Evolutionary conservation across 2,329 filamentous ascomycete species (phyloP), one percentile per base, ranked within the genome.

Genomic region (Cyphellophora europaea): DNA sequence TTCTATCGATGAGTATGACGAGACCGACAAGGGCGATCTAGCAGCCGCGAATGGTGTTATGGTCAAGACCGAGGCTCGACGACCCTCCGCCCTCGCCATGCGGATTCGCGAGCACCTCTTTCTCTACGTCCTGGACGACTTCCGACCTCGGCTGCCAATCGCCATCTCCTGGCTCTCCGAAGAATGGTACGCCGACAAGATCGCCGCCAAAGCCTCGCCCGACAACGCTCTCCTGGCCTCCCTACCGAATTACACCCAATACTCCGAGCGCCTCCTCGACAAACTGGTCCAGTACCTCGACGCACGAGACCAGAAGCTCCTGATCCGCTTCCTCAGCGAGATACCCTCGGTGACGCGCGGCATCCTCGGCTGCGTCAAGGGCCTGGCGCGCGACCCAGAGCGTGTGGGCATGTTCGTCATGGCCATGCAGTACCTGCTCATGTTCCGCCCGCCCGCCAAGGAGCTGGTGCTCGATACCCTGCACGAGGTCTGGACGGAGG

Each of bases 101-200:
- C 71, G 71, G 5, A 86, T 96, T 45, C 77, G 91, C 34, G 82
- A 93, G 48, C 71, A 77, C 5, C 65, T 98, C 2, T 91, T 87
- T 58, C 71, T 75, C 35, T 95, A 93, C 55, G 74, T 96, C 31
- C 74, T 96, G 43, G 86, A 93, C 44, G 89, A 96, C 54, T 98
- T 94, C 62, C 78, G 89, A 36, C 79, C 74, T 43, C 79, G 91
- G 28, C 88, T 96, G 43, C 88, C 93, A 48, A 74, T 91, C 14
- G 89, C 87, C 1, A 86, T 96, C 33, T 79, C 81, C 5, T 98
- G 91, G 91, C 70, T 98, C 11, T 93, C 82, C 49, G 91, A 98
- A 57, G 91, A 98, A 61, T 98, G 91, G 89, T 96, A 94, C 59
- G 93, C 88, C 50, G 89, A 96, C 56, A 77, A 69, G 28, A 59